Evolutionary conservation across 768 basidiomycete species (phyloP), one percentile per base, ranked within the genome.

Genomic region (Suillus spraguei): DNA sequence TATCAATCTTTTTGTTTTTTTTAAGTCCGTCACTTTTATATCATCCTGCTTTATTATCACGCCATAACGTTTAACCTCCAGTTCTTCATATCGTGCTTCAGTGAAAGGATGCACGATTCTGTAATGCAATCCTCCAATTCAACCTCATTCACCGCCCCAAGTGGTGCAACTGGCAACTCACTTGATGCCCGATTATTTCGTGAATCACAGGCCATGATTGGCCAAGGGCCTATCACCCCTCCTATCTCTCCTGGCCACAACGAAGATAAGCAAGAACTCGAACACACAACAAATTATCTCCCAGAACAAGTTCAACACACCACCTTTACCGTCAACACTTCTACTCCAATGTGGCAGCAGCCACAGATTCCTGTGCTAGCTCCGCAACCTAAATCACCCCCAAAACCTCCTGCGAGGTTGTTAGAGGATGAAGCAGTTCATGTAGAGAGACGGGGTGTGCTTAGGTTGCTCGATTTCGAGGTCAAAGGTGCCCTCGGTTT

Each of bases 381-480:
- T 10, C 52, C 42, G 16, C 35, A 13, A 28, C 61, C 65, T 24
- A 60, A 56, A 52, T 65, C 77, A 17, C 73, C 78, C 35, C 80
- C 80, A n/a, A 60, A 49, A 38, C 64, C 60, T 13, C 85, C 88
- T 4, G 78, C 80, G 24, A 80, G 87, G 63, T 78, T 86, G 49
- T 78, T 93, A 13, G 89, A 92, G 69, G 87, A 92, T 64, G 89
- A 92, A 68, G 77, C 81, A 69, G 85, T 86, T 44, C 90, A 88
- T 68, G 77, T 92, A 4, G 80, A 84, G 65, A 80, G 79, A 65
- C 72, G 79, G 6, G 89, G 89, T 20, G 67, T 75, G 22, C 78
- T 92, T 63, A 86, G 81, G 64, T 74, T 94, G 59, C 87, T 87
- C 6, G 91, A 92, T 72, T 94, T 94, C 66, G 90, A 94, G 73